Base-by-base conservation (phyloP, 2,329 filamentous ascomycete genomes). In the Aspergillus sp. region DNA sequence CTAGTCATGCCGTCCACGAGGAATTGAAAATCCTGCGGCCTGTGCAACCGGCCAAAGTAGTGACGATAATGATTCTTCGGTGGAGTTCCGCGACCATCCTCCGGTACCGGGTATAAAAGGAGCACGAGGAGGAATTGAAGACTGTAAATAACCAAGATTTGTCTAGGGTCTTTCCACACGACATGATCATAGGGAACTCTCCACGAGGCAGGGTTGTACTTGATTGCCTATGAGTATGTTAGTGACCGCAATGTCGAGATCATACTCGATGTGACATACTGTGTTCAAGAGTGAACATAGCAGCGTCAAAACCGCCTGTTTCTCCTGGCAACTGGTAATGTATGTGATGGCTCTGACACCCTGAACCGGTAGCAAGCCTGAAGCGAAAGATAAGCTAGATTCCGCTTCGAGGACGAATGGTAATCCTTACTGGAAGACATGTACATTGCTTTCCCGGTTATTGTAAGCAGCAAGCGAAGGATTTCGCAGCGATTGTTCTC, bases 1-100 rank as follows among this genome's bases (percentile, higher is more conserved):
- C 93, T 87, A 0, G 90, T 93, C 89, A 97, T 96, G 53, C 93
- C 93, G 73, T 97, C 93, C 11, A 96, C 91, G 25, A 98, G 88
- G 74, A 99, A 99, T 75, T 99, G 95, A 72, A 99, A 98, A 75
- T 99, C 95, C 75, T 97, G 93, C 1, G 94, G 91, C 51, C 95
- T 87, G 78, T 98, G 95, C 50, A 99, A 79, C 43, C 94, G 87
- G 31, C 95, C 92, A 31, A 97, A 86, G 68, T 96, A 97, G 76
- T 97, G 92, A 17, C 95, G 90, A 75, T 96, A 98, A 72, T 89
- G 94, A 76, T 99, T 99, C 80, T 96, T 96, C 6, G 89, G 87
- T 0, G 88, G 83, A 9, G 84, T 74, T 3, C 84, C 85, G 51
- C 85, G 85, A 17, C 86, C 83, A 59, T 86, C 84, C 74, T 97